Evolutionary conservation across 352 stramenopile species (phyloP).

Genomic region (Blastocystis sp.): DNA sequence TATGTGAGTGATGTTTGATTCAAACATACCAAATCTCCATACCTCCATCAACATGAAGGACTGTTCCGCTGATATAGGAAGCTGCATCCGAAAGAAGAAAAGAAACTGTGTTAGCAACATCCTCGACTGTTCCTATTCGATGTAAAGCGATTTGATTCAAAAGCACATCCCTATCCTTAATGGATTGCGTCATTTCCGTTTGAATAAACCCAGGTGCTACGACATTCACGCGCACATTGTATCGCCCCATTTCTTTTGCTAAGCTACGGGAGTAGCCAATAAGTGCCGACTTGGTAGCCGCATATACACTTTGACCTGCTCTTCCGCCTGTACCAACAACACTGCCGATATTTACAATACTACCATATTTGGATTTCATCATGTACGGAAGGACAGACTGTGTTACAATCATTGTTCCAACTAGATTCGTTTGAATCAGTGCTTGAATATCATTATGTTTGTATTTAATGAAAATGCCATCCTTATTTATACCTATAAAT

Average conservation of each 20-base stretch:
- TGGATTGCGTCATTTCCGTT: slow-evolving; percentile 74
- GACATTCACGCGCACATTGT: slow-evolving; percentile 78
- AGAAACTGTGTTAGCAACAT: slow-evolving; percentile 75
- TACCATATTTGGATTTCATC: slow-evolving; percentile 53
- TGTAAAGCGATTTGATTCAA: slow-evolving; percentile 70
- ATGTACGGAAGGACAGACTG: slow-evolving; percentile 43
- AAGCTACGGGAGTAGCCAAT: slow-evolving; percentile 75
- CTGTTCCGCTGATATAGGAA: slow-evolving; percentile 70
- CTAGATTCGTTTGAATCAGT: slow-evolving; percentile 36
- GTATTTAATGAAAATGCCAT: not conserved
- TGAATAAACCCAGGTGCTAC: slow-evolving; percentile 77
- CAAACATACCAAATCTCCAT: slow-evolving; percentile 51
- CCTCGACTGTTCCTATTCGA: slow-evolving; percentile 70
- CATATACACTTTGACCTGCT: slow-evolving; percentile 76
- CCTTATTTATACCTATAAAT: slow-evolving; percentile 33
- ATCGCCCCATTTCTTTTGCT: slow-evolving; percentile 76
- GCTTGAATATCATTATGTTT: slow-evolving; percentile 9
- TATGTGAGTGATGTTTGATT: slow-evolving; percentile 6
- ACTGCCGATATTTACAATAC: slow-evolving; percentile 76
- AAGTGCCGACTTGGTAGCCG: slow-evolving; percentile 74
- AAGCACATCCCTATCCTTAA: slow-evolving; percentile 68
- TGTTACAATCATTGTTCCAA: slow-evolving; percentile 32
- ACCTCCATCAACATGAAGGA: slow-evolving; percentile 22
- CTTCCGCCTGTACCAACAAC: slow-evolving; percentile 74
- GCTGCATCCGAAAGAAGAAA: slow-evolving; percentile 74